Conservation (phyloP, 2,329 filamentous ascomycete genomes). For the Pyricularia pennisetigena region DNA sequence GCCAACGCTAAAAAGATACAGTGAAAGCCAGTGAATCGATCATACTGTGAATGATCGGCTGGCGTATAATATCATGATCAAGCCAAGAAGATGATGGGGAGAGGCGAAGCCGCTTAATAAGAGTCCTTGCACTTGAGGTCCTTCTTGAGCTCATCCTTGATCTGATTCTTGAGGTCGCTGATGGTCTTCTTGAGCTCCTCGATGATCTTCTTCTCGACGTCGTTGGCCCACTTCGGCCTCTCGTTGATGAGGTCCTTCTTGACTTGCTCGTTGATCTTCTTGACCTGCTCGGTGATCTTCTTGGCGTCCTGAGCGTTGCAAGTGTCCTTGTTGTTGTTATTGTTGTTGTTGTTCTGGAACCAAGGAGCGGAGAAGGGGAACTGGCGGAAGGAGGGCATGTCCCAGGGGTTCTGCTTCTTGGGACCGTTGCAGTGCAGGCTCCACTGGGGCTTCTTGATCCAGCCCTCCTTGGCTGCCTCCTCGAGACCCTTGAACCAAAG, state of each 20-base stretch:
- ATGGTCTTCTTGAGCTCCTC: conserved; percentile 4
- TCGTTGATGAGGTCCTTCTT: conserved; percentile 1
- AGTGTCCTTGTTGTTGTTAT: not conserved
- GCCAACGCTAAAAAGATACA: not conserved
- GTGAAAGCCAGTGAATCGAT: not conserved
- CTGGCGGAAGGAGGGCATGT: not conserved
- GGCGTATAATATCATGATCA: not conserved
- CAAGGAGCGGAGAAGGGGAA: not conserved
- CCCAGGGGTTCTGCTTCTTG: not conserved
- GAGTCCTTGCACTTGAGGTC: conserved; percentile 4
- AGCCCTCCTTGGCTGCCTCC: conserved; percentile 7
- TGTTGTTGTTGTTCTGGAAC: not conserved
- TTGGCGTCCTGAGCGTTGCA: not conserved
- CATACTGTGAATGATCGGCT: not conserved
- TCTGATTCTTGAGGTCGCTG: conserved; percentile 3
- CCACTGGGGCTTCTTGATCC: conserved; percentile 5
- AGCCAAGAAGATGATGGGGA: not conserved
- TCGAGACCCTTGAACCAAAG: conserved; percentile 9
- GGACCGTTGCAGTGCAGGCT: not conserved
- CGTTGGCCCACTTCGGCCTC: conserved; percentile 1
- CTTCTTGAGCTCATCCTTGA: conserved; percentile 4
- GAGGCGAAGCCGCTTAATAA: not conserved
- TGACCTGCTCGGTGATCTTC: not conserved
- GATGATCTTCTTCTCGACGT: conserved; percentile 1
- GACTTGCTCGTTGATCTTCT: not conserved